Evolutionary conservation across 495 filamentous ascomycete species (phyloP), one percentile per base, ranked within the genome.

Genomic region (Pyronema omphalodes): DNA sequence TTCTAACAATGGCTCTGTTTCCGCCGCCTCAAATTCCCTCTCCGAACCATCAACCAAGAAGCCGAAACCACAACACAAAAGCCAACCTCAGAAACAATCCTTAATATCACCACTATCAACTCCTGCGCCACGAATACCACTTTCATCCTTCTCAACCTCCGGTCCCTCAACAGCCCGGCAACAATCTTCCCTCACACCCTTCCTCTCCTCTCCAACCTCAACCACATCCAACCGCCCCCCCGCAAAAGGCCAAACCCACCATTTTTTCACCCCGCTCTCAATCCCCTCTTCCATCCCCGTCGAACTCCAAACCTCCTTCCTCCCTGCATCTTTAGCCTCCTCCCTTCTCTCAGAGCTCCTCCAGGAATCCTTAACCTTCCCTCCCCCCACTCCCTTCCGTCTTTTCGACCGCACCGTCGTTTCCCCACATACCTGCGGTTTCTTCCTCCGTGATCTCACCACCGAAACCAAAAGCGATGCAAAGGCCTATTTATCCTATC

Each of bases 261-360:
- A 88, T 65, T 74, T 96, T 0, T 95, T 78, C 60, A 73, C 82
- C 34, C 83, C 88, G 1, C 71, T 76, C 37, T 86, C 94, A 63
- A 74, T 95, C 29, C 79, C 82, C 47, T 93, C 91, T 0, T 86
- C 91, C 14, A 94, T 87, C 68, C 35, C 50, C 1, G 29, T 36
- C 1, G 85, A 82, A 7, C 81, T 94, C 58, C 80, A 94, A 60
- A 88, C 88, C 69, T 89, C 93, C 61, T 95, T 95, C 63, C 73
- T 96, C 0, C 80, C 84, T 0, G 9, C 73, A 0, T 70, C 78
- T 7, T 73, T 82, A 47, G 89, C 89, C 15, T 80, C 84, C 51
- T 67, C 70, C 4, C 75, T 96, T 9, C 73, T 95, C 0, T 58
- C 68, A 2, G 88, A 95, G 61, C 71, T 95, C 15, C 71, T 95